These are phyloP conservation scores for Ascochyta koolunga DNA, from an alignment of 2,329 filamentous ascomycete species.

Conservation along the genomic window DNA sequence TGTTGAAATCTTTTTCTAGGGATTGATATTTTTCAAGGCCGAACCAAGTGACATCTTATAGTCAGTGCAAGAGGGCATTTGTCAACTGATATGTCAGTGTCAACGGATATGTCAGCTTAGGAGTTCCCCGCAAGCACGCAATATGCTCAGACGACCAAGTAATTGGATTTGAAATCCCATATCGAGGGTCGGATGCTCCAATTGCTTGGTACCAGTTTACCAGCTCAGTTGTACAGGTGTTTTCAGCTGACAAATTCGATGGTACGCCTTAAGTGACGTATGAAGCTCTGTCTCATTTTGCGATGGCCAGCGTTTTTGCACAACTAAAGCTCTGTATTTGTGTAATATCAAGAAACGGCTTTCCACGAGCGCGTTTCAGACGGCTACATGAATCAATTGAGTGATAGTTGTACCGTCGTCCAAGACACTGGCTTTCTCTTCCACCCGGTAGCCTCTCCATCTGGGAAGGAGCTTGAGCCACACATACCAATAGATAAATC, in stretches of 20 bases:
- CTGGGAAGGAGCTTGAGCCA: conserved; percentile 68
- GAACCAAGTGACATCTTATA: conserved; percentile 6
- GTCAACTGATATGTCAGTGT: conserved; percentile 30
- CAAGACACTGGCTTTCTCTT: conserved; percentile 65
- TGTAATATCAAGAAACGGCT: not conserved
- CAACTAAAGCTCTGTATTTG: not conserved
- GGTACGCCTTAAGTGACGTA: not conserved
- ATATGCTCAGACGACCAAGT: conserved; percentile 25
- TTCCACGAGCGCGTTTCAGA: not conserved
- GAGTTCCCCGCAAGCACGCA: conserved; percentile 44
- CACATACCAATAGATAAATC: conserved; percentile 70
- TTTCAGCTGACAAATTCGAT: not conserved
- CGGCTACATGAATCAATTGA: conserved; percentile 53
- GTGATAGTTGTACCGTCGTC: conserved; percentile 72
- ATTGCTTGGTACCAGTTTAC: not conserved
- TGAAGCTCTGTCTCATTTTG: not conserved
- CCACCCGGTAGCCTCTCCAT: conserved; percentile 65
- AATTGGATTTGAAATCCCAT: conserved; percentile 28
- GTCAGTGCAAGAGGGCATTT: not conserved
- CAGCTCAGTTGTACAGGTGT: not conserved
- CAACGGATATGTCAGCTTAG: conserved; percentile 31
- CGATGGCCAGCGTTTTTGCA: not conserved
- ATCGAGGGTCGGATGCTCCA: not conserved
- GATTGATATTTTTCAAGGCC: not conserved
- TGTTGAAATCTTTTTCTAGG: conserved; percentile 3